These are phyloP conservation scores for Hypoxylon rubiginosum DNA, from an alignment of 2,329 filamentous ascomycete species.

Conservation along the genomic window DNA sequence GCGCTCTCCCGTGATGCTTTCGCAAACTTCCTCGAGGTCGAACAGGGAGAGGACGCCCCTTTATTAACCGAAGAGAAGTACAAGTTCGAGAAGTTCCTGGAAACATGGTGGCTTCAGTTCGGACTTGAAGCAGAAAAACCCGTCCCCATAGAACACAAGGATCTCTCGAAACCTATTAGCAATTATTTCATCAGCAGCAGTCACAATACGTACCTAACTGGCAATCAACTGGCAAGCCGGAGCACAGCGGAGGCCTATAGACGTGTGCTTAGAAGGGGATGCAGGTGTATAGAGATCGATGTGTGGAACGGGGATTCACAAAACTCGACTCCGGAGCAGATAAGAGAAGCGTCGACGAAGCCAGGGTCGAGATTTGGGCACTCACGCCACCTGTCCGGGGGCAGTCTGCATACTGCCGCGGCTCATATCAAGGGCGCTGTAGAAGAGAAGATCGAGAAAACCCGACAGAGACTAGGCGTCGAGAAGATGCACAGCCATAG, in stretches of 20 bases:
- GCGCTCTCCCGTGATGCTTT: constrained; percentile 58
- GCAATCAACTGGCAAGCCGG: constrained; percentile 85
- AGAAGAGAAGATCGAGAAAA: constrained; percentile 54
- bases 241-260: constrained; percentile 82
- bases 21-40: constrained; percentile 62
- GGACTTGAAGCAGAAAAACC: constrained; percentile 61
- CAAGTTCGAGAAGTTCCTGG: constrained; percentile 64
- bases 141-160: constrained; percentile 61
- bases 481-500: constrained; percentile 49
- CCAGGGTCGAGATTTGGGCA: constrained; percentile 59
- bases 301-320: constrained; percentile 82
- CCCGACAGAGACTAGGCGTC: constrained; percentile 49
- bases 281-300: constrained; percentile 93
- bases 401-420: constrained; percentile 61
- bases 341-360: constrained; percentile 53
- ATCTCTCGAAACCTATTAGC: constrained; percentile 77
- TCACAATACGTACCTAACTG: constrained; percentile 92
- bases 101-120: constrained; percentile 60
- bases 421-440: constrained; percentile 55
- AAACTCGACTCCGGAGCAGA: constrained; percentile 50
- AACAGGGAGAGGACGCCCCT: constrained; percentile 61
- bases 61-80: constrained; percentile 58
- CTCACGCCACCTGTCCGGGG: constrained; percentile 61
- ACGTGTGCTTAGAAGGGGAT: constrained; percentile 80
- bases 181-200: constrained; percentile 96